Conservation (phyloP, 2,329 filamentous ascomycete genomes). For the Neonectria coccinea region DNA sequence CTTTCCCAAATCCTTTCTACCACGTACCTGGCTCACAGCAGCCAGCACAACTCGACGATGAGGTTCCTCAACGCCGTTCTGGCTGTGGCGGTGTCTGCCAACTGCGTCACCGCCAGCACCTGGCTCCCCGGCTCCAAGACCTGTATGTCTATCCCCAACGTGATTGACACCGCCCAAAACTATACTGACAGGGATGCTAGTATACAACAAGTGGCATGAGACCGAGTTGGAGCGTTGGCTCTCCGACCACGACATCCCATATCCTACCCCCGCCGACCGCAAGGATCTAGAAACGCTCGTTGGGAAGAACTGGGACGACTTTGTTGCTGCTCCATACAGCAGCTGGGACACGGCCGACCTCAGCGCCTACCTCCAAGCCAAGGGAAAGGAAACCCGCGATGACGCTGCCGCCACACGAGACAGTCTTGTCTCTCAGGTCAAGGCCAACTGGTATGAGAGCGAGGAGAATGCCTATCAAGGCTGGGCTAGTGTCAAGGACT, state of each 20-base stretch:
- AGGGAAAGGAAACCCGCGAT: conserved; percentile 77
- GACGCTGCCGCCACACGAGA: conserved; percentile 76
- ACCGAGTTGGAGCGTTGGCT: conserved; percentile 98
- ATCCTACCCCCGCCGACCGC: conserved; percentile 90
- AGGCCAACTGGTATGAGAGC: conserved; percentile 80
- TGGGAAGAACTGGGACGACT: conserved; percentile 87
- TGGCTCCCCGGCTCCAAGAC: conserved; percentile 84
- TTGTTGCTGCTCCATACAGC: conserved; percentile 80
- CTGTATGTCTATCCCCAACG: conserved; percentile 66
- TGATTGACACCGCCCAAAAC: too few relatives aligned
- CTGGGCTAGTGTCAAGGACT: conserved; percentile 81
- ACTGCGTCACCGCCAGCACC: conserved; percentile 76
- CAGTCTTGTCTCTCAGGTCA: conserved; percentile 75
- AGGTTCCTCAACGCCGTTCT: conserved; percentile 79
- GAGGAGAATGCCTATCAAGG: conserved; percentile 80
- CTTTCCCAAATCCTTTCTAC: conserved; percentile 16
- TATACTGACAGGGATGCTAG: conserved; percentile 57
- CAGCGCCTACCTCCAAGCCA: conserved; percentile 73
- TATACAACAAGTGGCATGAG: conserved; percentile 99
- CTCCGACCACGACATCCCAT: conserved; percentile 89
- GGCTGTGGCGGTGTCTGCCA: conserved; percentile 77
- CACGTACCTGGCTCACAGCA: conserved; percentile 2
- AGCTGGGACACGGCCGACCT: conserved; percentile 80
- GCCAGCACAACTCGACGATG: conserved; percentile 66
- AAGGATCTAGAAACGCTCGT: conserved; percentile 95